These are phyloP conservation scores for Spergularia marina DNA, from an alignment of 148 eudicot genomes.

Conservation along the genomic window DNA sequence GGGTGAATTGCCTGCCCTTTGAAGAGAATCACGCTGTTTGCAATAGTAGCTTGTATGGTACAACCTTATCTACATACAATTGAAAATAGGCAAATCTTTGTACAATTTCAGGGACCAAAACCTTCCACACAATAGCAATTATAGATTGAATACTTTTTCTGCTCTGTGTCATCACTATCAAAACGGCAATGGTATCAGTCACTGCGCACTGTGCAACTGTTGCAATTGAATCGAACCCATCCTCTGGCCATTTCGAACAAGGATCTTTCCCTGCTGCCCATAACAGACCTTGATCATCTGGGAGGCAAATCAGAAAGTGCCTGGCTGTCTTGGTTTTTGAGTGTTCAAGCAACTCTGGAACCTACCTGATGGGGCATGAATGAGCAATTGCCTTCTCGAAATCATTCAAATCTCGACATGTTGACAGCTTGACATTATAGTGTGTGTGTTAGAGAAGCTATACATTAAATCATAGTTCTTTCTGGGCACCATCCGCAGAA, in stretches of 20 bases:
- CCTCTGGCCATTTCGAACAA: neutral
- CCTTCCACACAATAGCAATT: constrained; percentile 10
- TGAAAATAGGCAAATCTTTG: neutral
- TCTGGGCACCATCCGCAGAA: constrained; percentile 41
- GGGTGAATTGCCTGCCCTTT: neutral
- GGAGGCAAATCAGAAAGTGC: neutral
- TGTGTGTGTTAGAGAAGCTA: neutral
- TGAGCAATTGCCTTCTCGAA: constrained; percentile 10
- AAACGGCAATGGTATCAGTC: constrained; percentile 10
- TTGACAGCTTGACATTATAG: neutral
- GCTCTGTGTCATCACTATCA: neutral
- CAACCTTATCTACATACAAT: constrained; percentile 20
- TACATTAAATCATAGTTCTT: constrained; percentile 31
- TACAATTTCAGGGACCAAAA: constrained; percentile 19
- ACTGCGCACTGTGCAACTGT: neutral
- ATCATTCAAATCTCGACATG: constrained; percentile 7
- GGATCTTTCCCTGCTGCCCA: neutral
- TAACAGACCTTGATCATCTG: constrained; percentile 3
- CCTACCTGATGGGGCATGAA: constrained; percentile 6
- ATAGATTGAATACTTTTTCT: neutral
- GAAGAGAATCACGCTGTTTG: neutral
- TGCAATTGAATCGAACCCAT: constrained; percentile 3
- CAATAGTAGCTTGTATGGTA: constrained; percentile 9
- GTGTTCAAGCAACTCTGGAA: neutral
- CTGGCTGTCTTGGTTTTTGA: neutral